Conservation (phyloP, 768 basidiomycete genomes). For the Lactifluus volemus region DNA sequence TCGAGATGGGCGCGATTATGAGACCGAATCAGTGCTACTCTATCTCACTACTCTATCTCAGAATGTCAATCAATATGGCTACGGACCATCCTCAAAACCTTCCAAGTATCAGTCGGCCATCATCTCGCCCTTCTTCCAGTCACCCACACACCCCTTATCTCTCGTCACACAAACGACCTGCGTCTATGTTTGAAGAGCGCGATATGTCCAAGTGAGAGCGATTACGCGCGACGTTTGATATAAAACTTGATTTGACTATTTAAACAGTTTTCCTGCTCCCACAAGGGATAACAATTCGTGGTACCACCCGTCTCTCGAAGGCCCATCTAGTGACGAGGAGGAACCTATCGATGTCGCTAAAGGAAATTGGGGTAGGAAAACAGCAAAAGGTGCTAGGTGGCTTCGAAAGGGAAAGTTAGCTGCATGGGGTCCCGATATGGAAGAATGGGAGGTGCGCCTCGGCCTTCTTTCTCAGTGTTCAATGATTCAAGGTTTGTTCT, state of each 20-base stretch:
- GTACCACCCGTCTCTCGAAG: constrained; percentile 79
- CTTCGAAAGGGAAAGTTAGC: constrained; percentile 73
- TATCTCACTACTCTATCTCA: not conserved
- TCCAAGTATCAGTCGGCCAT: constrained; percentile 14
- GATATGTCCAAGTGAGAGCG: not conserved
- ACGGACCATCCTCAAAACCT: constrained; percentile 19
- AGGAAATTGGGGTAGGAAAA: constrained; percentile 85
- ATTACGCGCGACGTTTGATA: not conserved
- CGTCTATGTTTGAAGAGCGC: constrained; percentile 14
- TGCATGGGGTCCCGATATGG: constrained; percentile 75
- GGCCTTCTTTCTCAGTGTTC: constrained; percentile 5
- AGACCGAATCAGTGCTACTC: not conserved
- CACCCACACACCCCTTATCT: constrained; percentile 15
- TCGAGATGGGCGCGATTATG: not conserved
- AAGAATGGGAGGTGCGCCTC: constrained; percentile 72
- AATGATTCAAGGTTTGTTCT: constrained; percentile 15
- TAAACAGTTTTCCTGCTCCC: constrained; percentile 20
- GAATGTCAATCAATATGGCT: constrained; percentile 19
- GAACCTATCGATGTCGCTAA: constrained; percentile 33
- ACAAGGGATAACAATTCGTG: constrained; percentile 66
- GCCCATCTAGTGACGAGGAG: constrained; percentile 56
- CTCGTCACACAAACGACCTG: constrained; percentile 14
- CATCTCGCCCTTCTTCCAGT: constrained; percentile 18
- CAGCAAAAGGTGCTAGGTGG: constrained; percentile 69
- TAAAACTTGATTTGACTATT: not conserved